A percentile compares a stretch with the other conserved stretches of the same genome.
phyloP scores from a whole-genome alignment of 2,329 filamentous ascomycete species.

The Leptographium flavum region DNA sequence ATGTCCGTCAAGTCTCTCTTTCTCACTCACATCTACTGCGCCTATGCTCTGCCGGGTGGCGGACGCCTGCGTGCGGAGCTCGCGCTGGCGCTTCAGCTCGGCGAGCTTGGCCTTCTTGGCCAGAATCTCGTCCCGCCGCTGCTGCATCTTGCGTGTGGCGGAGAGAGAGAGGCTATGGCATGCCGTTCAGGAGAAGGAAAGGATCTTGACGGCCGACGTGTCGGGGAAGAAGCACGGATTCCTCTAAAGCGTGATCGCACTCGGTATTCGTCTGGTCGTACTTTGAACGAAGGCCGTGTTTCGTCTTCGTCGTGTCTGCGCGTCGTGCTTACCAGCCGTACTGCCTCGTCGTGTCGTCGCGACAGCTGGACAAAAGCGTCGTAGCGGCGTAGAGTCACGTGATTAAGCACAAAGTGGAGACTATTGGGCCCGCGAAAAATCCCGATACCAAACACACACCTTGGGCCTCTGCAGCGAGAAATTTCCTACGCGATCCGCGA shows the following conservation, averaged over 20 bases:
- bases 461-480: slow-evolving; percentile 4
- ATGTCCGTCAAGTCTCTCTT: neutral
- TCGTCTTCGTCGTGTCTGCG: no score
- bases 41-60: slow-evolving; percentile 55
- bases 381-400: neutral
- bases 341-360: no score
- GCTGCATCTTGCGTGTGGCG: slow-evolving; percentile 33
- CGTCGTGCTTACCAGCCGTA: no score
- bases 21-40: slow-evolving; percentile 50
- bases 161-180: no score
- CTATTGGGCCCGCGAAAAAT: slow-evolving; percentile 1
- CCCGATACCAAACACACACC: neutral
- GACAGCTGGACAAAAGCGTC: no score
- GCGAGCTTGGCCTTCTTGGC: slow-evolving; percentile 95
- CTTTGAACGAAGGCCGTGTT: neutral
- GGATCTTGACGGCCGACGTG: no score
- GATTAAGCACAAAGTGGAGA: neutral
- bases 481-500: slow-evolving; percentile 10
- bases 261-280: no score
- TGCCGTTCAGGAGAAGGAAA: no score
- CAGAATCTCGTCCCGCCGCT: slow-evolving; percentile 88
- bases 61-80: slow-evolving; percentile 64
- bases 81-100: slow-evolving; percentile 85
- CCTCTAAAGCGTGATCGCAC: no score
- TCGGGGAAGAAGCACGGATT: no score